Evolutionary conservation across 768 basidiomycete species (phyloP).

Genomic region (Collybiopsis confluens): DNA sequence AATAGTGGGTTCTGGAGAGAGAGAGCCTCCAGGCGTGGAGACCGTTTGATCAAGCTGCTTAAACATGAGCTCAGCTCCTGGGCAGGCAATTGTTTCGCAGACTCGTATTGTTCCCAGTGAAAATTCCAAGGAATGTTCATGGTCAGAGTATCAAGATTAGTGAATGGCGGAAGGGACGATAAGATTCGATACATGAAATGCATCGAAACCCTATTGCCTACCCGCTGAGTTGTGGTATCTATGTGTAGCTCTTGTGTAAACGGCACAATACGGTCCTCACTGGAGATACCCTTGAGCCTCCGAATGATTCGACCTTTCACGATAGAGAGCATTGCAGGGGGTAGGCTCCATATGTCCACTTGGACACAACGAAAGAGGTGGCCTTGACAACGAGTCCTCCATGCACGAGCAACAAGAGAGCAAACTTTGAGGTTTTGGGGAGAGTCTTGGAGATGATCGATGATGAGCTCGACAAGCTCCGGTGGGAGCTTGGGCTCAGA

Average conservation of each 20-base stretch:
- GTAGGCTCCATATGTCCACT: background rate
- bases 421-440: background rate
- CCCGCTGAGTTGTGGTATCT: background rate
- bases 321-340: background rate
- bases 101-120: background rate
- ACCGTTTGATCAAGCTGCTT: background rate
- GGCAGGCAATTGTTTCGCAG: background rate
- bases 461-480: background rate
- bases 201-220: background rate
- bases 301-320: background rate
- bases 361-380: background rate
- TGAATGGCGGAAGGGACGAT: background rate
- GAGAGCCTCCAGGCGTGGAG: background rate
- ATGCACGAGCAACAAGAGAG: background rate
- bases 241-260: background rate
- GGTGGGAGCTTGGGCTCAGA: background rate
- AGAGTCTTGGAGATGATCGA: background rate
- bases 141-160: background rate
- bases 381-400: background rate
- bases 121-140: conserved; percentile 1
- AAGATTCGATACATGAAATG: background rate
- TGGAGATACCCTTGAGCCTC: background rate
- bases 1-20: background rate
- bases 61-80: background rate
- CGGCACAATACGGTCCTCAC: background rate